Evolutionary conservation across 129 eudicot genomes (phyloP), one percentile per base, ranked within the genome.

Genomic region (Artemisia argyi): DNA sequence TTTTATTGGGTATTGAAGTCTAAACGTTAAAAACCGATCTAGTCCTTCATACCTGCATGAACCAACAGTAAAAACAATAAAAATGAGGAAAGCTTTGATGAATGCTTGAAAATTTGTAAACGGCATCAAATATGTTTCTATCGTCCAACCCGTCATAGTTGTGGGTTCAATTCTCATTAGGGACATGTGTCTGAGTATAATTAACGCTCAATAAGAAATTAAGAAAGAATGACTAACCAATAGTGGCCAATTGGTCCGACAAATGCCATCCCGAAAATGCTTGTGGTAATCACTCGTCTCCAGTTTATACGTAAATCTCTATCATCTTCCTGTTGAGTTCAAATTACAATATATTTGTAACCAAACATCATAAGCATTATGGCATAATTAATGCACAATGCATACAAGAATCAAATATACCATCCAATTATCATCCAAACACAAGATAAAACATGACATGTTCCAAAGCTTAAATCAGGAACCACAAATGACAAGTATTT

Each of bases 181-280:
- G 7, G 42, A 32, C 42, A 32, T 4, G 7, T 32, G 7, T 32
- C 7, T 39, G 46, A 7, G 46, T 39, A n/a, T n/a, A 39, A 20
- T 39, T 39, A 7, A 39, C 46, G 2, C 46, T 8, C 10, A 8
- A 16, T 52, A 6, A n/a, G 18, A 39, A 16, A 3, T 52, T 20
- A 10, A 19, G 44, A 57, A 8, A 65, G 60, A 78, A 68, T 47
- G 12, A 86, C 93, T 82, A 53, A 94, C 98, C 98, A 94, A 83
- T 82, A 85, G 81, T 94, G 98, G 74, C 98, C 97, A 68, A 94
- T 86, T 30, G 98, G 98, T 50, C 98, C 98, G 56, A 94, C 91
- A 82, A 90, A 94, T 65, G 82, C 97, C 70, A 94, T 83, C 46
- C 98, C 98, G 78, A 90, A 94, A 76, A 90, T 30, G 77, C 96